Conservation (phyloP, 2,329 filamentous ascomycete genomes). For the Xylaria sp. region DNA sequence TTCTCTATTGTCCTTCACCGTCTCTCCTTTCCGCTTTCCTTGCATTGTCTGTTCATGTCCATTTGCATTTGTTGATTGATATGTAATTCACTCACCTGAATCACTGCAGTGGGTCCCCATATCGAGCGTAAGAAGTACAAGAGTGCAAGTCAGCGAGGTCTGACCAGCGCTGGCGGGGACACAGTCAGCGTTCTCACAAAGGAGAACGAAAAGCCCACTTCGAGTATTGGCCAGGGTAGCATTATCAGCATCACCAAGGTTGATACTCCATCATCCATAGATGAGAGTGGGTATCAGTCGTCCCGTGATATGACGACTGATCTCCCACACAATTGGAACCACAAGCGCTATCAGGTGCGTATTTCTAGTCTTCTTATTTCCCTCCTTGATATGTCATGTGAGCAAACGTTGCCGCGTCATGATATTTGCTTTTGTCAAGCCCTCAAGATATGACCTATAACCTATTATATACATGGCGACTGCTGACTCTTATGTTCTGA, state of each 20-base stretch:
- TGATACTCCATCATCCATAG: not conserved
- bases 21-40: no score
- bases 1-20: not conserved
- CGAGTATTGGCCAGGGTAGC: conserved; percentile 44
- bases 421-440: not conserved
- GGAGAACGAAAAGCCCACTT: conserved; percentile 18
- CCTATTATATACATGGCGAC: not conserved
- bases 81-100: conserved; percentile 16
- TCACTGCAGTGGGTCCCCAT: conserved; percentile 68
- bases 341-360: conserved; percentile 67
- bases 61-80: not conserved
- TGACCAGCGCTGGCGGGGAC: conserved; percentile 68
- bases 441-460: not conserved
- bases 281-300: not conserved
- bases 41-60: no score
- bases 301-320: conserved; percentile 60
- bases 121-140: conserved; percentile 70
- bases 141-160: conserved; percentile 68
- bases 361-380: not conserved
- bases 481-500: not conserved
- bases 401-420: not conserved
- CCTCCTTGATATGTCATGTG: not conserved
- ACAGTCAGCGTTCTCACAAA: conserved; percentile 51
- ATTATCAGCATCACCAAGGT: conserved; percentile 31
- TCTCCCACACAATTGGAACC: conserved; percentile 66